phyloP scores from a whole-genome alignment of 2,329 filamentous ascomycete species.

The Exophiala oligosperma region DNA sequence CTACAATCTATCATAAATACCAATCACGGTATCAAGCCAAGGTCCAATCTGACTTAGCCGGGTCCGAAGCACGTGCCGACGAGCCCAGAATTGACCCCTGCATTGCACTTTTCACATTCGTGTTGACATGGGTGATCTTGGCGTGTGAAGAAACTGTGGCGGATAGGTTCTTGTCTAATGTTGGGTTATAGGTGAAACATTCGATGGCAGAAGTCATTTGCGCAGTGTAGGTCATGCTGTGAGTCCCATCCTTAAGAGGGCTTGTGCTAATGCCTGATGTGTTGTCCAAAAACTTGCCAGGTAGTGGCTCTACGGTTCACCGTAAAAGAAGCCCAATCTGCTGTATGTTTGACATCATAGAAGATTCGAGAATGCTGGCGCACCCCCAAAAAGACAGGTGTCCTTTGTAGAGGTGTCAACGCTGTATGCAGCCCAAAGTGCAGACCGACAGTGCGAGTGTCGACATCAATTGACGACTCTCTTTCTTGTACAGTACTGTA shows the following conservation, averaged over 20 bases:
- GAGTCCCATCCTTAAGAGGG: background rate
- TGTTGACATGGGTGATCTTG: no score
- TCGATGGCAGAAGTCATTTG: background rate
- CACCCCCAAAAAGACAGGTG: background rate
- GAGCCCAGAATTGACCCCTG: no score
- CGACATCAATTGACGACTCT: background rate
- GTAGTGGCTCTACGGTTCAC: background rate
- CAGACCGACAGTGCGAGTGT: background rate
- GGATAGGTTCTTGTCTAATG: background rate
- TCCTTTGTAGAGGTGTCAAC: background rate
- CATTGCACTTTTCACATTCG: no score
- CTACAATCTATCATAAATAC: no score
- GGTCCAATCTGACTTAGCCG: no score
- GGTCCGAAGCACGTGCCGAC: no score
- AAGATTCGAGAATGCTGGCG: background rate
- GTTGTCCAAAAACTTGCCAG: background rate
- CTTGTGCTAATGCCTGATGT: background rate
- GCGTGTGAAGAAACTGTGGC: no score
- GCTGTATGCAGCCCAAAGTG: background rate
- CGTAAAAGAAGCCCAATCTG: background rate
- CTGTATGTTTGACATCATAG: background rate
- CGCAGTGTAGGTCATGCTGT: background rate
- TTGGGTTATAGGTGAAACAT: background rate
- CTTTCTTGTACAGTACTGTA: background rate
- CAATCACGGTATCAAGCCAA: no score